Percentiles rank a stretch among this genome's conserved stretches.
Conservation (phyloP, 208 protist species). For the Crithidia sp. region DNA sequence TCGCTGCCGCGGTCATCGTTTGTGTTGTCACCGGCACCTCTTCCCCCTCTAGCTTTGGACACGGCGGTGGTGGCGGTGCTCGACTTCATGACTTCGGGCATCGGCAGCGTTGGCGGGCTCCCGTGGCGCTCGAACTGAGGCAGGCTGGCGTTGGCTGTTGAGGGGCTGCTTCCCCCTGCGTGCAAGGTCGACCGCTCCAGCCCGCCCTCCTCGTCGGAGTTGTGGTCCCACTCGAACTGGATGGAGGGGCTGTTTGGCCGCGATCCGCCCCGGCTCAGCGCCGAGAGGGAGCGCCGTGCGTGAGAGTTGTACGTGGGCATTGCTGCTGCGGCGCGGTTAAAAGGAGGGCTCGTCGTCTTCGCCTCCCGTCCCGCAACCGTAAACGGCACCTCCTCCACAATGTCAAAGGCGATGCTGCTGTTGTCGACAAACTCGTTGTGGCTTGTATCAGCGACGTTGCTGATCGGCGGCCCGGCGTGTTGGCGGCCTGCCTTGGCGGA, state of each 20-base stretch:
- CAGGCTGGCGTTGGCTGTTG: neutral
- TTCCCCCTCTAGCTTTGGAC: neutral
- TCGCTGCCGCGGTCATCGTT: neutral
- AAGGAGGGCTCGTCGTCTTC: neutral
- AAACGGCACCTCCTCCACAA: slow-evolving; percentile 35
- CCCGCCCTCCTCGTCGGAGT: slow-evolving; percentile 3
- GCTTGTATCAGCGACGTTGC: slow-evolving; percentile 4
- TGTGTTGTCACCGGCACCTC: neutral
- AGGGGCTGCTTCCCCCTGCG: neutral
- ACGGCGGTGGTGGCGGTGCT: neutral
- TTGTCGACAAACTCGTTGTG: slow-evolving; percentile 24
- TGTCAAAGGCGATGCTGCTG: slow-evolving; percentile 57
- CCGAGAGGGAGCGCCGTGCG: slow-evolving; percentile 13
- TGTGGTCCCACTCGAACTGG: slow-evolving; percentile 20
- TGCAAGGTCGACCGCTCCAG: neutral
- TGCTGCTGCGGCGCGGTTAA: neutral
- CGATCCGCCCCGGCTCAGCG: slow-evolving; percentile 1
- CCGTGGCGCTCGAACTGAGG: neutral
- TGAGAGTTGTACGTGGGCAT: slow-evolving; percentile 3
- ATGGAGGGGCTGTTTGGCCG: slow-evolving; percentile 21
- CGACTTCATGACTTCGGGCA: neutral
- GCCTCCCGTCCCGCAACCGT: neutral
- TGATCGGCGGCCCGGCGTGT: neutral
- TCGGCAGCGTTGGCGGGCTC: neutral
- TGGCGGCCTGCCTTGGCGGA: neutral